A percentile compares a stretch with the other conserved stretches of the same genome.
Evolutionary conservation across 495 filamentous ascomycete species (phyloP).

Genomic region (Cladorrhinum samala): DNA sequence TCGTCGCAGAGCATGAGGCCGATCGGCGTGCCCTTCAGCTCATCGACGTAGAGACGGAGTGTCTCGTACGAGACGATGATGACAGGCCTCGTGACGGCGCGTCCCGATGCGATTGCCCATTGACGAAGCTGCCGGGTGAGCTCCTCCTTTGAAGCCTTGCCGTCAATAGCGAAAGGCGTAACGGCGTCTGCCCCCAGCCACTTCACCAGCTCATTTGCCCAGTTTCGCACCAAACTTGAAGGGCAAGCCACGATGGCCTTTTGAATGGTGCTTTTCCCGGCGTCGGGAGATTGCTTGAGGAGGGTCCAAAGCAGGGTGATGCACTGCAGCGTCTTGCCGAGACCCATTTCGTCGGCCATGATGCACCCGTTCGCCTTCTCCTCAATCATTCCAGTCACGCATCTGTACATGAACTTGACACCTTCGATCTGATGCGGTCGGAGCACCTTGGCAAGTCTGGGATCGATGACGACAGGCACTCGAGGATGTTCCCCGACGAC

Average conservation of each 20-base stretch:
- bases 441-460: slow-evolving; percentile 80
- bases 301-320: slow-evolving; percentile 86
- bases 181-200: slow-evolving; percentile 92
- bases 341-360: slow-evolving; percentile 99
- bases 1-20: slow-evolving; percentile 97
- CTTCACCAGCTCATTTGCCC: slow-evolving; percentile 93
- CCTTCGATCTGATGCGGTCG: slow-evolving; percentile 97
- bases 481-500: slow-evolving; percentile 72
- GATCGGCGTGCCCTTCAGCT: slow-evolving; percentile 78
- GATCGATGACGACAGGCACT: slow-evolving; percentile 97
- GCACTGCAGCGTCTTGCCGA: slow-evolving; percentile 82
- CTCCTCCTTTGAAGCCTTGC: slow-evolving; percentile 92
- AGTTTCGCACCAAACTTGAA: slow-evolving; percentile 93
- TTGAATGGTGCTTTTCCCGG: slow-evolving; percentile 87
- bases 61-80: slow-evolving; percentile 99
- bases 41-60: slow-evolving; percentile 81
- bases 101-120: slow-evolving; percentile 86
- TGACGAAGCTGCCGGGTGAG: slow-evolving; percentile 83
- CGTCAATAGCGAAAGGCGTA: slow-evolving; percentile 92
- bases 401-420: slow-evolving; percentile 95
- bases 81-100: slow-evolving; percentile 87
- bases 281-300: slow-evolving; percentile 89
- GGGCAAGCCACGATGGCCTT: slow-evolving; percentile 99
- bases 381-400: slow-evolving; percentile 90
- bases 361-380: slow-evolving; percentile 94